A percentile compares a stretch with the other conserved stretches of the same genome.
Conservation (phyloP, 257 asterid species). For the Gardenia jasminoides region DNA sequence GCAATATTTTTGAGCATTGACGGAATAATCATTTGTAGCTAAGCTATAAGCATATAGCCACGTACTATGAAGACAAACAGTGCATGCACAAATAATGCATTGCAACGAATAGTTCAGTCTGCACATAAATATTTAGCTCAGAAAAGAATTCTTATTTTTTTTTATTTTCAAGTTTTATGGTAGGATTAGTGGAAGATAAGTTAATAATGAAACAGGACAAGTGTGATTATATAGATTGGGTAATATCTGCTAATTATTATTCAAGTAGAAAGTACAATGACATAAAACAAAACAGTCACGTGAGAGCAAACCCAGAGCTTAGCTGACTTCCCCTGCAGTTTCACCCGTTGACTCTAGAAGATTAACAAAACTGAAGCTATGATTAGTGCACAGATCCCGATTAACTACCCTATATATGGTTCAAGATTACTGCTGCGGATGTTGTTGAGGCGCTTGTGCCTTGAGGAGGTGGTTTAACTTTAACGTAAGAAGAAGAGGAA, state of each 20-base stretch:
- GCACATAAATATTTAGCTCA: background rate
- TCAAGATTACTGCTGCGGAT: background rate
- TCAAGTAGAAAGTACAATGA: no score
- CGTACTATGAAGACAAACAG: no score
- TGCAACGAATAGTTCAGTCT: background rate
- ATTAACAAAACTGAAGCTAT: conserved; percentile 25
- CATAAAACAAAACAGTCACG: conserved; percentile 30
- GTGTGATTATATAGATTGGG: background rate
- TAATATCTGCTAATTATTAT: no score
- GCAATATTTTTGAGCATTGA: background rate
- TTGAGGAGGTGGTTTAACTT: background rate
- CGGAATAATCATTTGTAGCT: background rate
- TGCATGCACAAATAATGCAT: background rate
- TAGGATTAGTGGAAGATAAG: background rate
- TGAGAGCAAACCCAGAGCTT: conserved; percentile 18
- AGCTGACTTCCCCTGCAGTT: conserved; percentile 3
- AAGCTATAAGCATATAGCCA: no score
- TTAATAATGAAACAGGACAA: background rate
- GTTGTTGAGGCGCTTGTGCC: no score
- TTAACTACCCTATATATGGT: conserved; percentile 11
- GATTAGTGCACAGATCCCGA: conserved; percentile 58
- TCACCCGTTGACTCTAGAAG: conserved; percentile 29
- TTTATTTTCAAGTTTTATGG: no score
- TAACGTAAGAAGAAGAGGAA: no score
- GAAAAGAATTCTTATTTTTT: no score